A percentile compares a stretch with the other conserved stretches of the same genome.
phyloP scores from a whole-genome alignment of 805 yeast species.

The Zygotorulaspora florentina region DNA sequence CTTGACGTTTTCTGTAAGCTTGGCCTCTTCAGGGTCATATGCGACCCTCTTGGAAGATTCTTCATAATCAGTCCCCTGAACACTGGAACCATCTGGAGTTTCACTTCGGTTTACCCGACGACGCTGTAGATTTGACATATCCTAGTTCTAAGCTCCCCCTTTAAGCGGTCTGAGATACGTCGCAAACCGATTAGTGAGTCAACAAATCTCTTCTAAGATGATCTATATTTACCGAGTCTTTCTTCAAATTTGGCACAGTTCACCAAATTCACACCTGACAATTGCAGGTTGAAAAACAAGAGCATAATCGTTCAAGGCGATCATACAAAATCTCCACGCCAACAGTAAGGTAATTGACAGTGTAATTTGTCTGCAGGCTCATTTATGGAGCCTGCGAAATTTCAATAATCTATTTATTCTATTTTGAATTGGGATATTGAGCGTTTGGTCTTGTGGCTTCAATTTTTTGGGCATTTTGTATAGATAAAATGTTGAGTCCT shows the following conservation, averaged over 20 bases:
- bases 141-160: background rate
- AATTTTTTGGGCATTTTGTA: too few species aligned
- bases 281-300: background rate
- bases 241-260: too few species aligned
- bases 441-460: too few species aligned
- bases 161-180: background rate
- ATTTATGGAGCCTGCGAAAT: too few species aligned
- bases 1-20: conserved; percentile 35
- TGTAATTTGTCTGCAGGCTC: too few species aligned
- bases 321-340: background rate
- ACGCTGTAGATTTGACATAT: conserved; percentile 64
- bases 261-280: background rate
- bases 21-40: conserved; percentile 63
- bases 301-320: background rate
- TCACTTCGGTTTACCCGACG: conserved; percentile 58
- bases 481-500: too few species aligned
- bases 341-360: too few species aligned
- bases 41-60: conserved; percentile 62
- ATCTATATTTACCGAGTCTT: too few species aligned
- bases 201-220: too few species aligned
- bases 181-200: background rate
- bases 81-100: conserved; percentile 14
- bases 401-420: too few species aligned
- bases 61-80: conserved; percentile 19
- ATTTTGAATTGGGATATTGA: too few species aligned